These are phyloP conservation scores for Populus deltoides DNA, from an alignment of 345 rosid species.

Conservation along the genomic window DNA sequence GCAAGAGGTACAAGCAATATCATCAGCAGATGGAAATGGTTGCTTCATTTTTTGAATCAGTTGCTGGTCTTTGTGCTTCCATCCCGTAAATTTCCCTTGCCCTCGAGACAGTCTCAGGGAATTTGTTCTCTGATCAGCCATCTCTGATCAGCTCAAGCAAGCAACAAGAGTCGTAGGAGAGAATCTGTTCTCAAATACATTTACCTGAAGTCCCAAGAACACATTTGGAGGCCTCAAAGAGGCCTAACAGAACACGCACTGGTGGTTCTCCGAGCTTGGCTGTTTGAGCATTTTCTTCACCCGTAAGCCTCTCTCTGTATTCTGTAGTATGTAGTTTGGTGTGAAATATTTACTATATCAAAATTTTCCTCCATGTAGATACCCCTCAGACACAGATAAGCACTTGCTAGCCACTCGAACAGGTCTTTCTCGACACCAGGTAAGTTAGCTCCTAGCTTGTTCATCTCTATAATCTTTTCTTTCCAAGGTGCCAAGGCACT, in stretches of 20 bases:
- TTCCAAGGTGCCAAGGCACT: not conserved
- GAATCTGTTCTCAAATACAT: conserved; percentile 23
- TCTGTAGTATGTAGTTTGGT: not conserved
- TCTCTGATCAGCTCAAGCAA: conserved; percentile 43
- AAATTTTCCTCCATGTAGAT: conserved; percentile 32
- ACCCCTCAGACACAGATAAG: conserved; percentile 62
- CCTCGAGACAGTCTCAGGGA: conserved; percentile 36
- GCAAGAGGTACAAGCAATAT: conserved; percentile 50
- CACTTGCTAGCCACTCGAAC: conserved; percentile 61
- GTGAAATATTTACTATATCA: not conserved
- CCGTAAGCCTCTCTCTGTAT: conserved; percentile 42
- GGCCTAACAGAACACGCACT: conserved; percentile 66
- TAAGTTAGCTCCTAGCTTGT: conserved; percentile 10
- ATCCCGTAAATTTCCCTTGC: conserved; percentile 52
- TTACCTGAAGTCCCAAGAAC: conserved; percentile 50
- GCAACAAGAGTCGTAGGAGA: conserved; percentile 37
- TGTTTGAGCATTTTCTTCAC: conserved; percentile 74
- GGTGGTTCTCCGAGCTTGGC: conserved; percentile 59
- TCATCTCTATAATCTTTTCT: not conserved
- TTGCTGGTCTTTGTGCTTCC: conserved; percentile 55
- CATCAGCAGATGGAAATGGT: conserved; percentile 69
- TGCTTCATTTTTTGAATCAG: conserved; percentile 60
- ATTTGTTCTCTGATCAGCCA: conserved; percentile 8
- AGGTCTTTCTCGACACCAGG: conserved; percentile 62
- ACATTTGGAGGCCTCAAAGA: conserved; percentile 63